These are phyloP conservation scores for Trametes gibbosa DNA, from an alignment of 768 basidiomycete species.

Conservation along the genomic window DNA sequence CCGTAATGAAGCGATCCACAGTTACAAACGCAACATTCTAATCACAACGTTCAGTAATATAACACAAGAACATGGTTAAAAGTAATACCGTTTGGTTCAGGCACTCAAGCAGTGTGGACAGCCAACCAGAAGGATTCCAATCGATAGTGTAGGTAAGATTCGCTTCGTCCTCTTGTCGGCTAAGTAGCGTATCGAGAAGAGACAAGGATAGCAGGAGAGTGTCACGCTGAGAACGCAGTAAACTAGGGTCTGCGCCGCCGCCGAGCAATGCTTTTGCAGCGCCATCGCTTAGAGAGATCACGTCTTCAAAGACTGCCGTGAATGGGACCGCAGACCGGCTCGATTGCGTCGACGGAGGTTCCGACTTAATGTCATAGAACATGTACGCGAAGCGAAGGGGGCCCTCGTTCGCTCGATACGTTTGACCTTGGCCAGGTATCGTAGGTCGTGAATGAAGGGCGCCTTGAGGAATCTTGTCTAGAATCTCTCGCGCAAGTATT, in stretches of 20 bases:
- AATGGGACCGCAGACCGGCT: constrained; percentile 47
- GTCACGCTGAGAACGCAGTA: constrained; percentile 37
- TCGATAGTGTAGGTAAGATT: constrained; percentile 35
- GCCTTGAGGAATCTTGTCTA: constrained; percentile 18
- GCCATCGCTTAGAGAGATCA: constrained; percentile 27
- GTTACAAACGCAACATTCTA: constrained; percentile 65
- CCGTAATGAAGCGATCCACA: constrained; percentile 60
- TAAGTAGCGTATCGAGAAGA: constrained; percentile 50
- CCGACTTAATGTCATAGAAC: constrained; percentile 51
- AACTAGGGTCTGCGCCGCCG: constrained; percentile 30
- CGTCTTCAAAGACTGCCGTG: constrained; percentile 53
- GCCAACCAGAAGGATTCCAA: constrained; percentile 71
- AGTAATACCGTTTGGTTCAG: constrained; percentile 52
- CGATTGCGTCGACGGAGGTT: neutral
- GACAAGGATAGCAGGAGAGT: constrained; percentile 51
- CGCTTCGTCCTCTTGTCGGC: constrained; percentile 35
- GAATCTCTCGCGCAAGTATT: constrained; percentile 21
- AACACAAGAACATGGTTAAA: neutral
- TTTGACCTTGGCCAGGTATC: neutral
- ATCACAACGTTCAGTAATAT: neutral
- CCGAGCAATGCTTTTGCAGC: constrained; percentile 30
- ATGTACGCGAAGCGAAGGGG: constrained; percentile 50
- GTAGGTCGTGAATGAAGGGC: constrained; percentile 21
- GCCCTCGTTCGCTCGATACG: neutral
- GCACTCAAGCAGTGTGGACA: constrained; percentile 48